Evolutionary conservation across 306 rosid genomes (phyloP), one percentile per base, ranked within the genome.

Genomic region (Lupinus albus): DNA sequence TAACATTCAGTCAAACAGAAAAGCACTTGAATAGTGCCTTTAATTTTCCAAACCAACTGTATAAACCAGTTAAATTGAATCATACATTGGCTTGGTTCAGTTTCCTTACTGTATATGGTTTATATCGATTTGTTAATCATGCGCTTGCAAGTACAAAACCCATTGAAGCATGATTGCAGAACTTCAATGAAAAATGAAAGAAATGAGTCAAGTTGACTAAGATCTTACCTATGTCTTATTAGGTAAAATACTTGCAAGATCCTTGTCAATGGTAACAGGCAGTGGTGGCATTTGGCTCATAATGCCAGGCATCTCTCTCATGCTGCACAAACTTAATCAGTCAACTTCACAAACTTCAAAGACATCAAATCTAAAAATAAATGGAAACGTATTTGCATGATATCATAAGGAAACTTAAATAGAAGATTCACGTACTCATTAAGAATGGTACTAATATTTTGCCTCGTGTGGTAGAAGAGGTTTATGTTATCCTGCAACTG

Each of bases 401-500:
- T 17, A 71, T 67, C 30, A 15, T 72, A 13, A 65, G 73, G 41
- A 33, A 35, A 68, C 4, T 47, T 2, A 14, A 45, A 16, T 12
- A 68, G 38, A 76, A 53, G 16, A 63, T 64, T 71, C 64, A 79
- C 99, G 2, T 93, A 93, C 99, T 90, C 85, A 36, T 88, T 85
- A 66, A 88, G 86, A 83, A 93, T 83, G 53, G 90, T 79, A 59
- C 68, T 73, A 59, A 93, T 73, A 50, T 93, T 93, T 79, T 74
- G 83, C 87, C 92, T 86, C 21, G 97, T 70, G 28, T 79, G 83
- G 73, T 77, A 81, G 73, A 93, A 86, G 75, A 93, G 99, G 79
- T 90, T 80, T 14, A 93, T 83, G 84, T 93, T 93, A 62, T 90
- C 99, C 89, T 88, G 89, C 81, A 90, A 82, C 99, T 93, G 98